Conservation (phyloP, 108 stramenopile species). For the Fragilariopsis cylindrus region DNA sequence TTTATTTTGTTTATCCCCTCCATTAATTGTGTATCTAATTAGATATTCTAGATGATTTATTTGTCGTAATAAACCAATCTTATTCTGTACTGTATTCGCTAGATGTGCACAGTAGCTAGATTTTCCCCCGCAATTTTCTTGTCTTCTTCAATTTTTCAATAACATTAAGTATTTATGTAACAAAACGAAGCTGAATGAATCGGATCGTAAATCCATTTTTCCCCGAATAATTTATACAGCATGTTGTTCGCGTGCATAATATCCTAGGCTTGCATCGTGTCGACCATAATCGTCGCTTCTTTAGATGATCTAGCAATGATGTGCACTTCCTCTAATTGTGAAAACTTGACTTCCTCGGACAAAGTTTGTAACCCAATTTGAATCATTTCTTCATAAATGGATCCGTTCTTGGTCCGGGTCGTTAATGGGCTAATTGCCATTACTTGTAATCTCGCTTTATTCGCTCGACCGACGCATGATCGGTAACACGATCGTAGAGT, state of each 20-base stretch:
- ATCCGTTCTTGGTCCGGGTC: constrained; percentile 14
- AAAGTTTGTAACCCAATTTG: constrained; percentile 28
- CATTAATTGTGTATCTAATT: no score
- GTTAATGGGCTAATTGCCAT: constrained; percentile 2
- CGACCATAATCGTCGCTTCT: constrained; percentile 33
- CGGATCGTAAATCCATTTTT: no score
- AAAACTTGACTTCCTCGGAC: constrained; percentile 33
- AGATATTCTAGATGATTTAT: no score
- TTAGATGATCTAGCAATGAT: constrained; percentile 12
- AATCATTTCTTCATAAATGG: constrained; percentile 24
- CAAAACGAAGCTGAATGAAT: no score
- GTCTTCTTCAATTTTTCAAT: no score
- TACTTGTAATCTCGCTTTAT: constrained; percentile 2
- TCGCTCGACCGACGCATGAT: constrained; percentile 8
- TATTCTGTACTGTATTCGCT: no score
- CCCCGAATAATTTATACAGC: no score
- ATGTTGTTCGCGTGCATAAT: not conserved
- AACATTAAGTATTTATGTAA: no score
- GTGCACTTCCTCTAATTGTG: constrained; percentile 17
- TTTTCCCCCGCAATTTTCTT: no score
- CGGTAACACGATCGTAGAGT: constrained; percentile 26
- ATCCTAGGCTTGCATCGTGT: constrained; percentile 21
- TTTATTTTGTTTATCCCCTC: no score
- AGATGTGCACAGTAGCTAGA: no score
- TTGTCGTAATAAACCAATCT: no score